Evolutionary conservation across 805 yeast genomes (phyloP).

Genomic region (Teunomyces tritomae): DNA sequence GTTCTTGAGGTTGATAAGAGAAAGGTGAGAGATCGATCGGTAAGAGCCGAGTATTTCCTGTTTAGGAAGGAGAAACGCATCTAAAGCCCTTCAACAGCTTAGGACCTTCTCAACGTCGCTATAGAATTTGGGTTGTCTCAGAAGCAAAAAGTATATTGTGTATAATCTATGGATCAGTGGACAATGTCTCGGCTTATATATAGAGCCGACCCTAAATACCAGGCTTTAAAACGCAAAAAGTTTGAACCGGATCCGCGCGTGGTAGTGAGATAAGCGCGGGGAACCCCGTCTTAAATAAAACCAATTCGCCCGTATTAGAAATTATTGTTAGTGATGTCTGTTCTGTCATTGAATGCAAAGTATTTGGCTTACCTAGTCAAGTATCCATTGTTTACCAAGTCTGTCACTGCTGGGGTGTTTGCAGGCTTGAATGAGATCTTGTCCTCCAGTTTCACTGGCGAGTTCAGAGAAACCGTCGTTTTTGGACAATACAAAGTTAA

Average conservation of each 20-base stretch:
- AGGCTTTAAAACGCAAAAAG: background rate
- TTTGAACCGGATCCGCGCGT: background rate
- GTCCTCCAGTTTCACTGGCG: slow-evolving; percentile 51
- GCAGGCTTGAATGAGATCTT: slow-evolving; percentile 57
- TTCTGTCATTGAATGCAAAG: slow-evolving; percentile 18
- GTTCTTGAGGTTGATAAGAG: too few relatives aligned
- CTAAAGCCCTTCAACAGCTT: too few relatives aligned
- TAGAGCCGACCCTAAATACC: background rate
- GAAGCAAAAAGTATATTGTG: too few relatives aligned
- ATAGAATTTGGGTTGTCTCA: too few relatives aligned
- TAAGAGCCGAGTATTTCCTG: too few relatives aligned
- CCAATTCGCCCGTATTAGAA: background rate
- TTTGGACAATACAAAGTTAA: slow-evolving; percentile 21
- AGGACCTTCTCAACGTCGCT: too few relatives aligned
- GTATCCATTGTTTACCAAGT: slow-evolving; percentile 59
- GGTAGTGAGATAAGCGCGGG: background rate
- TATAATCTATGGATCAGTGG: too few relatives aligned
- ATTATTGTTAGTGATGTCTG: slow-evolving; percentile 5
- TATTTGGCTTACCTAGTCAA: slow-evolving; percentile 40
- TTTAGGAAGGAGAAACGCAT: too few relatives aligned
- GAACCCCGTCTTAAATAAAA: background rate
- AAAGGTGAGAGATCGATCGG: too few relatives aligned
- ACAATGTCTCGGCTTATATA: background rate
- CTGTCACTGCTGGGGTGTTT: slow-evolving; percentile 54
- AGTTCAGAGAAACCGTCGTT: slow-evolving; percentile 26